Base-by-base conservation (phyloP, 192 early-diverging fungal species). In the Anaeromyces robustus region DNA sequence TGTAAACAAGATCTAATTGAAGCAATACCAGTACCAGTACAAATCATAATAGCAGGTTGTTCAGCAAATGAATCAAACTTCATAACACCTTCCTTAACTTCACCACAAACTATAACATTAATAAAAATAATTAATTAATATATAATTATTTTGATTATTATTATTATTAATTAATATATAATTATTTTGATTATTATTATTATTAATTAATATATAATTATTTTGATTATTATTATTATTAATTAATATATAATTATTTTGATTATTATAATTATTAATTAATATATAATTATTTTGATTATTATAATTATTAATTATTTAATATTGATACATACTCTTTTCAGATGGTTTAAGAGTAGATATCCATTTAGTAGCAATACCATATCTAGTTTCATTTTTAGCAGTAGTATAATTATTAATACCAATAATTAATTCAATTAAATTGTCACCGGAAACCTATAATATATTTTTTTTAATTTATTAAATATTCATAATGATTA, bases 1-100 rank as follows among this genome's bases (percentile, higher is more conserved):
- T 92, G 85, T 22, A 96, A 80, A 77, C 96, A 90, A 30, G 94
- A 85, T 81, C 95, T 88, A 89, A 99, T 96, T 0, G 97, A 94
- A 14, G 97, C 96, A 29, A 99, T 88, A 28, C 97, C 97, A 0
- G 97, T 98, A 12, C 94, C 92, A 68, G 52, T 68, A 68, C 52
- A 68, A n/a, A 68, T 68, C 52, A 68, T 68, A 68, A 68, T 26
- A n/a, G n/a, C 52, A 28, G 52, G 52, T n/a, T 68, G 22, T 26
- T 68, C 52, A 68, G 26, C 52, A 68, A 68, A 68, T 68, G 52
- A 68, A 68, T n/a, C 7, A 68, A 68, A 68, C 7, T 68, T 68
- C 52, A 68, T 68, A 26, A 68, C 52, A 68, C 52, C 52, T 68
- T 68, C 52, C 18, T 68, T 68, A n/a, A 68, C 52, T n/a, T 68